These are phyloP conservation scores for Williopsis jadinii DNA, from an alignment of 1,139 yeast genomes.

Conservation along the genomic window DNA sequence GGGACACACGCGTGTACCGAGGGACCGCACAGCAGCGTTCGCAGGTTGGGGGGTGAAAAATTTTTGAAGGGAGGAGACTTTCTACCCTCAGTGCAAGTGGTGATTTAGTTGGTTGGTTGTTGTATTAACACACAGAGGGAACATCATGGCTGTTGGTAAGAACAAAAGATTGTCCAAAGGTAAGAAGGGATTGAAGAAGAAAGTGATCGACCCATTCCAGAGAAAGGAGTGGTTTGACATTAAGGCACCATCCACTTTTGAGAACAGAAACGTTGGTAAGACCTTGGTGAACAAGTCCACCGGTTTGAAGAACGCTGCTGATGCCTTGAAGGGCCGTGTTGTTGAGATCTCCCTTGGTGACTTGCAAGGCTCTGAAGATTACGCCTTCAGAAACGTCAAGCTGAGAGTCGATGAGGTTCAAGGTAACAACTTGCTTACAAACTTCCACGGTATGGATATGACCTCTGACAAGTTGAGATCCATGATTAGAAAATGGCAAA, in stretches of 20 bases:
- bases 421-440: conserved; percentile 87
- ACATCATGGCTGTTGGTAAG: conserved; percentile 87
- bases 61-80: neutral
- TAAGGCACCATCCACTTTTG: conserved; percentile 93
- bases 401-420: conserved; percentile 91
- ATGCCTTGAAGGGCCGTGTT: conserved; percentile 87
- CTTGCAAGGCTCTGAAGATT: conserved; percentile 89
- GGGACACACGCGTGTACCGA: no score
- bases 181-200: conserved; percentile 94
- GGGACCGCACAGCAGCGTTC: no score
- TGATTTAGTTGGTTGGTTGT: neutral
- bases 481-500: conserved; percentile 90
- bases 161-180: conserved; percentile 95
- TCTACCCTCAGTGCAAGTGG: neutral
- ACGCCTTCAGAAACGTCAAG: conserved; percentile 83
- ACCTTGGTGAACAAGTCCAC: conserved; percentile 90
- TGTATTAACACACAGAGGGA: neutral
- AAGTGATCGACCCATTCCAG: conserved; percentile 46
- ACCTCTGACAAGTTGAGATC: conserved; percentile 88
- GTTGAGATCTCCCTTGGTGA: conserved; percentile 84
- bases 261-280: conserved; percentile 92
- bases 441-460: conserved; percentile 93
- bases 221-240: conserved; percentile 87
- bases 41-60: neutral
- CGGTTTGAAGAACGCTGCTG: conserved; percentile 90